Percentiles rank a stretch among this genome's conserved stretches.
phyloP scores from a whole-genome alignment of 1,139 yeast genomes.

The Yamadazyma atlantica region DNA sequence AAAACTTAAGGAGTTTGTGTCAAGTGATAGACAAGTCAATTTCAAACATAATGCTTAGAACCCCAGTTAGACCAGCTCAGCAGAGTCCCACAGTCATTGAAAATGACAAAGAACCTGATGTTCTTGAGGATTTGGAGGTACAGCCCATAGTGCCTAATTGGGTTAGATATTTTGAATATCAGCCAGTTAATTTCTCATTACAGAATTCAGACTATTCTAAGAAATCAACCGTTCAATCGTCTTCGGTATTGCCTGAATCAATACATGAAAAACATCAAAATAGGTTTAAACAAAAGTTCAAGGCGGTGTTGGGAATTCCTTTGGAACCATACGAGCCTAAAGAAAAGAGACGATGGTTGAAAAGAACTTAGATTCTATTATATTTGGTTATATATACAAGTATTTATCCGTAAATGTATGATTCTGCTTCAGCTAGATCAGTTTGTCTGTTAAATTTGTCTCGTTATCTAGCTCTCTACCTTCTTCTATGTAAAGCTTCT shows the following conservation, averaged over 20 bases:
- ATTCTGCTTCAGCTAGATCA: no score
- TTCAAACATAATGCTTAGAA: background rate
- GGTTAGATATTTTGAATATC: slow-evolving; percentile 8
- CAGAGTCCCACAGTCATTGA: no score
- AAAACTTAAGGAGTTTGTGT: background rate
- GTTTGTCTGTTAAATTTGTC: no score
- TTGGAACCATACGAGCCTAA: background rate
- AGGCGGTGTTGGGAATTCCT: slow-evolving; percentile 3
- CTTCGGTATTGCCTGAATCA: background rate
- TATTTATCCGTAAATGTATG: background rate
- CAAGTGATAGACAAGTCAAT: slow-evolving; percentile 3
- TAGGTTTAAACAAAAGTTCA: slow-evolving; percentile 4
- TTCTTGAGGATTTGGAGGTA: no score
- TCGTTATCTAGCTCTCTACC: no score
- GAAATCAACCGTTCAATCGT: background rate
- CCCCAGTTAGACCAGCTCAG: background rate
- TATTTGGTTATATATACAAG: slow-evolving; percentile 3
- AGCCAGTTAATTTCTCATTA: slow-evolving; percentile 2
- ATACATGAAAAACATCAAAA: background rate
- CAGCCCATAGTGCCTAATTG: slow-evolving; percentile 8
- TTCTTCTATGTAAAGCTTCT: slow-evolving; percentile 32
- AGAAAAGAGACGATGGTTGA: background rate
- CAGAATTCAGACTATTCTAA: slow-evolving; percentile 9
- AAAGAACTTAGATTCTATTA: background rate
- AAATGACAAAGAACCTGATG: no score